phyloP scores from a whole-genome alignment of 2,329 filamentous ascomycete genomes.

The Calonectria fujianensis region DNA sequence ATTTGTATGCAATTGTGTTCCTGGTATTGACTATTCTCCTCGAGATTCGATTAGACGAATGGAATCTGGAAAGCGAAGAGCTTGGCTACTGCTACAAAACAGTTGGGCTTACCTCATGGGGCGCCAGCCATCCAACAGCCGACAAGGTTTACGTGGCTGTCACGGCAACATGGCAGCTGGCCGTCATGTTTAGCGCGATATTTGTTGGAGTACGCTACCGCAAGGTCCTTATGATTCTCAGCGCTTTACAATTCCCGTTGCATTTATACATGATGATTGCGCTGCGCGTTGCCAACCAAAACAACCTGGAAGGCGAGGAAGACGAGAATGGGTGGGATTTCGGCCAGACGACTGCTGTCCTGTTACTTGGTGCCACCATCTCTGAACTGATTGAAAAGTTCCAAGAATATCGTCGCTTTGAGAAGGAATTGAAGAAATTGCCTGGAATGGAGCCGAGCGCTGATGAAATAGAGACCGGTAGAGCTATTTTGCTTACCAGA shows the following conservation, averaged over 20 bases:
- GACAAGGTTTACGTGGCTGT: conserved; percentile 7
- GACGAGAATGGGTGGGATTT: conserved; percentile 17
- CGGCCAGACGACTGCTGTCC: neutral
- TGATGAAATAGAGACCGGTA: neutral
- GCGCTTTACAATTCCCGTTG: neutral
- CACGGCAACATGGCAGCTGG: neutral
- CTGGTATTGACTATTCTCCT: conserved; percentile 5
- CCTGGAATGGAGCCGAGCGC: neutral
- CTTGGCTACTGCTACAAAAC: conserved; percentile 6
- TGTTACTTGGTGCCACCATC: neutral
- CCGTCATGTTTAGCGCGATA: conserved; percentile 2
- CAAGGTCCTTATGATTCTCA: neutral
- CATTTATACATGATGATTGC: conserved; percentile 21
- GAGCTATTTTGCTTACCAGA: neutral
- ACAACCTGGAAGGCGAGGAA: neutral
- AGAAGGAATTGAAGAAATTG: conserved; percentile 5
- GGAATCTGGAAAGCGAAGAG: neutral
- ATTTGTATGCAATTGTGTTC: neutral
- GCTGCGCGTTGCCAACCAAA: conserved; percentile 8
- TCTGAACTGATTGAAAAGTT: neutral
- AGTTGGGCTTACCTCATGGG: neutral
- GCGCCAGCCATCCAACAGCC: neutral
- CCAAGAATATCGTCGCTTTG: neutral
- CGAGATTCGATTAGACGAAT: neutral
- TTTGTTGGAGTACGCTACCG: conserved; percentile 10